phyloP scores from a whole-genome alignment of 257 asterid species.

The Linderniella brevidens region DNA sequence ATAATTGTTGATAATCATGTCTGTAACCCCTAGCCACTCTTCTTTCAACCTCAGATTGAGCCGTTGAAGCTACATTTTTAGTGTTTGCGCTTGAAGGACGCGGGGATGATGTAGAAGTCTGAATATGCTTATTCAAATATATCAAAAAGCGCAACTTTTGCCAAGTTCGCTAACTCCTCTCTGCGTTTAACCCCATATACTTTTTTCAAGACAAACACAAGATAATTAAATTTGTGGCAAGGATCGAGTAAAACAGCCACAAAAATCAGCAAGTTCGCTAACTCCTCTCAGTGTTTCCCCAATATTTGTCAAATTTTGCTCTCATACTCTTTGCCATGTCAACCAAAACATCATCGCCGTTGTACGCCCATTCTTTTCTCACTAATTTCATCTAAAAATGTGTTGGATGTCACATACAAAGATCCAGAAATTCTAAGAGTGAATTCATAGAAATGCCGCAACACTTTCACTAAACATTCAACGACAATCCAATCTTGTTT shows the following conservation, averaged over 20 bases:
- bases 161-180: not conserved
- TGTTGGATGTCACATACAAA: constrained; percentile 1
- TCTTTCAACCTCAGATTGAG: not conserved
- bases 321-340: not conserved
- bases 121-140: constrained; percentile 1
- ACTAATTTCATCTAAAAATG: not conserved
- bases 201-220: not conserved
- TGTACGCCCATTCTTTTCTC: constrained; percentile 1
- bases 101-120: not conserved
- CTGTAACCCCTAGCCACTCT: not conserved
- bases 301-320: constrained; percentile 2
- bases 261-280: constrained; percentile 3
- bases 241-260: constrained; percentile 7
- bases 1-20: not conserved
- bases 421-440: not conserved
- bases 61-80: not conserved
- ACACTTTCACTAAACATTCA: not conserved
- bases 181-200: constrained; percentile 3
- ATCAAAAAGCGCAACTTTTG: constrained; percentile 4
- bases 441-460: not conserved
- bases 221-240: not conserved
- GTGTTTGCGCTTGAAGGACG: not conserved
- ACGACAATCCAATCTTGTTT: not conserved
- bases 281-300: not conserved
- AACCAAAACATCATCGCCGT: not conserved